These are phyloP conservation scores for Penicillium fimorum DNA, from an alignment of 495 filamentous ascomycete genomes.

Conservation along the genomic window DNA sequence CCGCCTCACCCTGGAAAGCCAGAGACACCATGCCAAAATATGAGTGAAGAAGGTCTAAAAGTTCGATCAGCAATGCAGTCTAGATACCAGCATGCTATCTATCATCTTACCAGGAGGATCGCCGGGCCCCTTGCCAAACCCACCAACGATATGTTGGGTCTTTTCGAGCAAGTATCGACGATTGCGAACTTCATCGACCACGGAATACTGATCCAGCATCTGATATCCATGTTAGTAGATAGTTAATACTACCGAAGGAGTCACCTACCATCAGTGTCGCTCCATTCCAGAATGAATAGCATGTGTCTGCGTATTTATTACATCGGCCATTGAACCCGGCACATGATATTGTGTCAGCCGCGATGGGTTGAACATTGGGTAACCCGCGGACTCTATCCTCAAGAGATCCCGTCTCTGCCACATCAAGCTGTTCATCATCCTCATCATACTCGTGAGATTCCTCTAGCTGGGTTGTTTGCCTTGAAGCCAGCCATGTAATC, in stretches of 20 bases:
- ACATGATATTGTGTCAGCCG: constrained; percentile 42
- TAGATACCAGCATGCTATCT: constrained; percentile 4
- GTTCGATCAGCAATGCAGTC: constrained; percentile 16
- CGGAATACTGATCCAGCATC: constrained; percentile 61
- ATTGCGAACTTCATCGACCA: constrained; percentile 60
- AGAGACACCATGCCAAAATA: constrained; percentile 84
- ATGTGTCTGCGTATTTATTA: constrained; percentile 90
- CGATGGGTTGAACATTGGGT: constrained; percentile 32
- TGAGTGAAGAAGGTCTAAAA: constrained; percentile 77
- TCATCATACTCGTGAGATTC: constrained; percentile 45
- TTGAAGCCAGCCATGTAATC: constrained; percentile 64
- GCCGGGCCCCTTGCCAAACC: constrained; percentile 81
- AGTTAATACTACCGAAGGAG: not conserved
- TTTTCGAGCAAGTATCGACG: constrained; percentile 79
- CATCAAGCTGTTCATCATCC: constrained; percentile 32
- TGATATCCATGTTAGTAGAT: constrained; percentile 28
- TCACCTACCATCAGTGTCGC: constrained; percentile 62
- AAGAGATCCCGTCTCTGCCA: constrained; percentile 23
- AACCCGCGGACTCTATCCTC: constrained; percentile 34
- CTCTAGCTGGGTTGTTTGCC: constrained; percentile 59
- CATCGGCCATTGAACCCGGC: constrained; percentile 82
- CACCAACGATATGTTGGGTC: constrained; percentile 88
- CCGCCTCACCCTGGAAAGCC: constrained; percentile 61
- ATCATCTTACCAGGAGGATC: constrained; percentile 62
- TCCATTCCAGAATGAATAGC: constrained; percentile 89